Evolutionary conservation across 2,329 filamentous ascomycete genomes (phyloP).

Genomic region (Ramularia collo-cygni): DNA sequence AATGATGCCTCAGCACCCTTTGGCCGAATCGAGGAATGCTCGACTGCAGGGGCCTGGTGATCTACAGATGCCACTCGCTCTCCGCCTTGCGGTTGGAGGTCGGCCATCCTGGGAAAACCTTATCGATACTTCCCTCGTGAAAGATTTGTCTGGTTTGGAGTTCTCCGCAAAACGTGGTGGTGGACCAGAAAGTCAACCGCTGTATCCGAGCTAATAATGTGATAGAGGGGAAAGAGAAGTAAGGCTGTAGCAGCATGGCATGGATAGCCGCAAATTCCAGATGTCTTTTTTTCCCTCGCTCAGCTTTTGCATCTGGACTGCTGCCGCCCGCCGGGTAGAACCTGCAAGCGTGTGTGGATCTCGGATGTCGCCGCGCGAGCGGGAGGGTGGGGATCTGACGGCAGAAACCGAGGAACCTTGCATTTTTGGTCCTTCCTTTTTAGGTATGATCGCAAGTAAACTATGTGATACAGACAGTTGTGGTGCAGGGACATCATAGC

Average conservation of each 20-base stretch:
- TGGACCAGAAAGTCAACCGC: conserved; percentile 54
- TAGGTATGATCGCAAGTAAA: no score
- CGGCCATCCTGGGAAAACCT: conserved; percentile 6
- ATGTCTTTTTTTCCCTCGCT: not conserved
- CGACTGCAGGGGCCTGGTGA: conserved; percentile 12
- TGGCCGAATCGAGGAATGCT: conserved; percentile 20
- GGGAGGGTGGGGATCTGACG: no score
- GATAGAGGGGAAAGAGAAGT: conserved; percentile 4
- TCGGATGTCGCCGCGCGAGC: no score
- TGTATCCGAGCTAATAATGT: conserved; percentile 7
- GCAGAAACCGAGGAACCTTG: no score
- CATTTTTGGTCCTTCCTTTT: no score
- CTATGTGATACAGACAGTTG: no score
- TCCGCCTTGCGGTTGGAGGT: conserved; percentile 7
- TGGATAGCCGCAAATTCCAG: not conserved
- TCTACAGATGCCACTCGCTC: conserved; percentile 6
- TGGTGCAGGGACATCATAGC: no score
- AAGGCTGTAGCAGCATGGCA: conserved; percentile 1
- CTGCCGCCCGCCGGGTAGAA: no score
- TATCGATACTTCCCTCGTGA: not conserved
- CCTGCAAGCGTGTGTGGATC: no score
- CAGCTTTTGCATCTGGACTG: no score
- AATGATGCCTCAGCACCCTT: conserved; percentile 23
- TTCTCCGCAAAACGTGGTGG: conserved; percentile 44
- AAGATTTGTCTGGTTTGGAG: conserved; percentile 31